Base-by-base conservation (phyloP, 2,329 filamentous ascomycete genomes). In the Emydomyces testavorans region DNA sequence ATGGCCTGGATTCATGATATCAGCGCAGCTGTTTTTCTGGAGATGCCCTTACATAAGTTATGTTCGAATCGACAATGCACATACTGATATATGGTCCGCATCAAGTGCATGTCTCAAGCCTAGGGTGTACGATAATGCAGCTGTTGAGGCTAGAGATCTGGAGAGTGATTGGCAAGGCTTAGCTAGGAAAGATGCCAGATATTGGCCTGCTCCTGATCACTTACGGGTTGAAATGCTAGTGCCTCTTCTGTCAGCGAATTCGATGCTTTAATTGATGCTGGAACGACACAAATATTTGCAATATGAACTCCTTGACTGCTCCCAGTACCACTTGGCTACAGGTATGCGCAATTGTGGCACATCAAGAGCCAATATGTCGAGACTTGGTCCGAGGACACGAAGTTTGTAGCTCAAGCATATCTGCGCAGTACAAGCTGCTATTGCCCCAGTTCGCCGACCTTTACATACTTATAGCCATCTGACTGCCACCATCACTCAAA, bases 101-200 rank as follows among this genome's bases (percentile, higher is more conserved):
- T 96, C 92, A 37, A 96, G 78, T n/a, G 90, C 90, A 71, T 96
- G 90, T 35, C 90, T 83, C 10, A 96, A 76, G 2, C 90, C 90
- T 8, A 96, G 76, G 0, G 86, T 86, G 65, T 93, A 96, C 21
- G 89, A 82, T 0, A 96, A 76, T 1, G 89, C 80, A 1, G 88
- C 86, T 2, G 88, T 82, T 1, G 84, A 84, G 42, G 89, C 78
- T 53, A 95, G 75, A 0, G 73, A 69, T 0, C 73, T 77, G 41
- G 26, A 21, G 8, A 8, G 10, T 18, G n/a, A n/a, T n/a, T n/a
- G n/a, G n/a, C n/a, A n/a, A n/a, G n/a, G n/a, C n/a, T n/a, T n/a
- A n/a, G n/a, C n/a, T n/a, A n/a, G 6, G 26, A 29, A 21, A 8
- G 2, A 39, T 6, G 18, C n/a, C 6, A 1, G 10, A 23, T 1